Evolutionary conservation across 306 rosid genomes (phyloP).

Genomic region (Crotalaria pallida): DNA sequence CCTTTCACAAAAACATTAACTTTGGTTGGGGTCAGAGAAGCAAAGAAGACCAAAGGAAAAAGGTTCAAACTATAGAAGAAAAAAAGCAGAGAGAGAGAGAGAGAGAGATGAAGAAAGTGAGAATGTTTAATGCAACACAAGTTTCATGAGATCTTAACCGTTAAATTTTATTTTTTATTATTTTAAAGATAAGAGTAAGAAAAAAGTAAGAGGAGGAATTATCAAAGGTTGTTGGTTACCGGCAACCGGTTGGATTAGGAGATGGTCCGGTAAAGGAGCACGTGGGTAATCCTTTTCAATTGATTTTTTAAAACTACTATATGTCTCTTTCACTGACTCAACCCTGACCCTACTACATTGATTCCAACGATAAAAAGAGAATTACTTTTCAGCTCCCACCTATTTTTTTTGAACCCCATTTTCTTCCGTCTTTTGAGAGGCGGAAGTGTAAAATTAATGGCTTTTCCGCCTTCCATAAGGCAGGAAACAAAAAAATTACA

Average conservation of each 20-base stretch:
- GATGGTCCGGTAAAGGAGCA: constrained; percentile 48
- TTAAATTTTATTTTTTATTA: background rate
- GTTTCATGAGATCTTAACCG: constrained; percentile 41
- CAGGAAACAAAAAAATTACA: no score
- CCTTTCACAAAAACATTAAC: constrained; percentile 1
- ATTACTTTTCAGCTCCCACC: no score
- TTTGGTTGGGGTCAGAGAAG: background rate
- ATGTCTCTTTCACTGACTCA: background rate
- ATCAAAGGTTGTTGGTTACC: constrained; percentile 32
- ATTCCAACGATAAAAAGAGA: background rate
- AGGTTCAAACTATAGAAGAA: constrained; percentile 31
- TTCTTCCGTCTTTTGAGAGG: no score
- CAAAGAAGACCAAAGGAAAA: constrained; percentile 18
- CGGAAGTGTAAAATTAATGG: no score
- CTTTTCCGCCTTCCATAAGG: no score
- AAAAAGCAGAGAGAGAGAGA: background rate
- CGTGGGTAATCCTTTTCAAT: constrained; percentile 44
- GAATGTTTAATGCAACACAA: background rate
- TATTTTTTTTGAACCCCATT: no score
- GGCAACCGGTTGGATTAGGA: constrained; percentile 35
- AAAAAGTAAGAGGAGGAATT: background rate
- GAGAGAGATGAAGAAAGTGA: background rate
- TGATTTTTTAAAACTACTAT: background rate
- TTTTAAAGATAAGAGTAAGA: background rate
- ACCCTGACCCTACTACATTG: background rate